Evolutionary conservation across 176 grass and related monocot species (phyloP).

Genomic region (Rhynchospora pubera): DNA sequence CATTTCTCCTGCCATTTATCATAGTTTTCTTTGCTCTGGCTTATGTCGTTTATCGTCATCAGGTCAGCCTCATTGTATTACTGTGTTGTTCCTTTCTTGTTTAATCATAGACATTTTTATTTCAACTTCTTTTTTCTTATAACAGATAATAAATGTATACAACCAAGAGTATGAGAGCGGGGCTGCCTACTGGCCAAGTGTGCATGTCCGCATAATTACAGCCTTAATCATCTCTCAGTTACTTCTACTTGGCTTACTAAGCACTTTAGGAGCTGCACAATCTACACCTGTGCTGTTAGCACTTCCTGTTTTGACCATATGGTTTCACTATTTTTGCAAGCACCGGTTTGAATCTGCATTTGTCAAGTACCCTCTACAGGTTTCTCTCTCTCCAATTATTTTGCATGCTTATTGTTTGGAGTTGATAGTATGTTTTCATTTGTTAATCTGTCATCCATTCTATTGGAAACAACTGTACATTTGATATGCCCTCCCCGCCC

Average conservation of each 20-base stretch:
- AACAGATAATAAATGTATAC: slow-evolving; percentile 98
- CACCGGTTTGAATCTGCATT: slow-evolving; percentile 81
- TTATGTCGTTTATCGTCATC: slow-evolving; percentile 86
- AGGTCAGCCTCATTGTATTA: slow-evolving; percentile 40
- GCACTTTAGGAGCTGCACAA: slow-evolving; percentile 61
- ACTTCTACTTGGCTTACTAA: slow-evolving; percentile 77
- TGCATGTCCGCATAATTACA: slow-evolving; percentile 74
- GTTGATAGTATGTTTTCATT: neutral
- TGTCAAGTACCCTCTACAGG: slow-evolving; percentile 73
- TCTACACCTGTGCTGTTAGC: slow-evolving; percentile 81
- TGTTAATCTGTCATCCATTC: neutral
- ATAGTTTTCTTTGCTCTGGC: slow-evolving; percentile 81
- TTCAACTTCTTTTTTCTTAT: neutral
- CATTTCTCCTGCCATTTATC: slow-evolving; percentile 91
- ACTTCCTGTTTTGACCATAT: slow-evolving; percentile 87
- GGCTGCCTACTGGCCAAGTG: slow-evolving; percentile 96
- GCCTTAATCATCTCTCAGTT: slow-evolving; percentile 84
- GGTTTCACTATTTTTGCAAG: slow-evolving; percentile 89
- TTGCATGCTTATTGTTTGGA: neutral
- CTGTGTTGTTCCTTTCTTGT: neutral
- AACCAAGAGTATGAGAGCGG: slow-evolving; percentile 96
- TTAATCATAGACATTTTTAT: neutral
- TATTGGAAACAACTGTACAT: neutral
- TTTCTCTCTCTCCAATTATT: slow-evolving; percentile 17
- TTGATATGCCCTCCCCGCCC: neutral